Evolutionary conservation across 2,329 filamentous ascomycete genomes (phyloP).

Genomic region (Microcera coccophila): DNA sequence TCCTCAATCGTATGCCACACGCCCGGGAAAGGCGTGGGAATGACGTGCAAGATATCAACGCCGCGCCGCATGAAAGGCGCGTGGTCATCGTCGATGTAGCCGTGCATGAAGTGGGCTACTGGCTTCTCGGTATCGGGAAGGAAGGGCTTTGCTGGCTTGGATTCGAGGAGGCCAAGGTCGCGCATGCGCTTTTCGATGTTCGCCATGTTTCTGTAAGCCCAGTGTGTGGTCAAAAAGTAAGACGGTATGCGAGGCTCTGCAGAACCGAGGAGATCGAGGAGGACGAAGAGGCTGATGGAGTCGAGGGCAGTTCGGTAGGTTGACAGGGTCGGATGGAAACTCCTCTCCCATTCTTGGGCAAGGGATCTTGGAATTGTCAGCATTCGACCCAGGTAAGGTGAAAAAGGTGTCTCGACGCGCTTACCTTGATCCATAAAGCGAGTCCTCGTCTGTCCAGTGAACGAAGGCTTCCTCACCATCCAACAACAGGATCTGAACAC

Average conservation of each 20-base stretch:
- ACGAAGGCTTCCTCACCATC: conserved; percentile 94
- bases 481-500: conserved; percentile 83
- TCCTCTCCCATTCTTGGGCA: conserved; percentile 74
- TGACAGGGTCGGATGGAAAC: conserved; percentile 66
- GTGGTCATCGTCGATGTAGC: conserved; percentile 78
- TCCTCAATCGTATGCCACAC: conserved; percentile 88
- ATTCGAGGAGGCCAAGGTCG: conserved; percentile 61
- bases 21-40: conserved; percentile 73
- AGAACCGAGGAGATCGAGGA: conserved; percentile 83
- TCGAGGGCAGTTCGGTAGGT: conserved; percentile 69
- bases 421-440: conserved; percentile 80
- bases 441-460: conserved; percentile 75
- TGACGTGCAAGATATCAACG: conserved; percentile 85
- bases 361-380: conserved; percentile 50
- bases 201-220: conserved; percentile 81
- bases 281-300: conserved; percentile 81
- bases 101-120: conserved; percentile 43
- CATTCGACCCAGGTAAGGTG: neutral
- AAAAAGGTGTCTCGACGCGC: conserved; percentile 11
- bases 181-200: conserved; percentile 71
- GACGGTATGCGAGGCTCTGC: conserved; percentile 69
- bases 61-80: conserved; percentile 83
- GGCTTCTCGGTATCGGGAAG: conserved; percentile 60
- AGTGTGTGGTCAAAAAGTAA: conserved; percentile 87
- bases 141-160: conserved; percentile 51